phyloP scores from a whole-genome alignment of 2,329 filamentous ascomycete genomes.

The Reticulascus tulasneorum region DNA sequence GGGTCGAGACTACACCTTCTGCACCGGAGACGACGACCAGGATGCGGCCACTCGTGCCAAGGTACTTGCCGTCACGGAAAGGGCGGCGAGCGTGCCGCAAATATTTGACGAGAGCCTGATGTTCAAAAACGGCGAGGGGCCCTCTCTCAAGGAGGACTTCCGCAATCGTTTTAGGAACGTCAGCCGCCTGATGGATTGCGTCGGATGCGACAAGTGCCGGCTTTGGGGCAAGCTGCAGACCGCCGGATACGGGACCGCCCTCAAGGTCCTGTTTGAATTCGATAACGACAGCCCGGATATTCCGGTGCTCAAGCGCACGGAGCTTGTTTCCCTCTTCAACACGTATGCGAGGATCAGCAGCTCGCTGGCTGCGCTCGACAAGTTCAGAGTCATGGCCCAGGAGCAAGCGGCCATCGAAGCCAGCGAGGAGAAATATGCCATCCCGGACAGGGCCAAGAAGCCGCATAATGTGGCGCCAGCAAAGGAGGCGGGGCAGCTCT shows the following conservation, averaged over 20 bases:
- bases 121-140: constrained; percentile 76
- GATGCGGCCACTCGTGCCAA: constrained; percentile 77
- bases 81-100: constrained; percentile 64
- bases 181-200: constrained; percentile 95
- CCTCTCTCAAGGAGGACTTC: constrained; percentile 92
- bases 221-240: constrained; percentile 98
- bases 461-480: constrained; percentile 33
- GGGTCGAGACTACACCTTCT: constrained; percentile 73
- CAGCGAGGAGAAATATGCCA: constrained; percentile 17
- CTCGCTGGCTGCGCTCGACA: constrained; percentile 69
- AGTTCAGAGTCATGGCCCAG: constrained; percentile 58
- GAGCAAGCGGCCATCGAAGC: constrained; percentile 18
- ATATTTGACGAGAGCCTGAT: constrained; percentile 95
- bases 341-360: constrained; percentile 84
- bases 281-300: constrained; percentile 62
- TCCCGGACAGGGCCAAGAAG: constrained; percentile 36
- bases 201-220: constrained; percentile 96
- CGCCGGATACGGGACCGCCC: constrained; percentile 85
- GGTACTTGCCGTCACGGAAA: constrained; percentile 70
- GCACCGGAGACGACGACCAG: constrained; percentile 76
- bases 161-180: constrained; percentile 96
- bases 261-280: constrained; percentile 95
- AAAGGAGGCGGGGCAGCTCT: constrained; percentile 25
- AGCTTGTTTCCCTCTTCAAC: constrained; percentile 92
- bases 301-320: constrained; percentile 77